Evolutionary conservation across 2,329 filamentous ascomycete genomes (phyloP), one percentile per base, ranked within the genome.

Genomic region (Samsoniella hepiali): DNA sequence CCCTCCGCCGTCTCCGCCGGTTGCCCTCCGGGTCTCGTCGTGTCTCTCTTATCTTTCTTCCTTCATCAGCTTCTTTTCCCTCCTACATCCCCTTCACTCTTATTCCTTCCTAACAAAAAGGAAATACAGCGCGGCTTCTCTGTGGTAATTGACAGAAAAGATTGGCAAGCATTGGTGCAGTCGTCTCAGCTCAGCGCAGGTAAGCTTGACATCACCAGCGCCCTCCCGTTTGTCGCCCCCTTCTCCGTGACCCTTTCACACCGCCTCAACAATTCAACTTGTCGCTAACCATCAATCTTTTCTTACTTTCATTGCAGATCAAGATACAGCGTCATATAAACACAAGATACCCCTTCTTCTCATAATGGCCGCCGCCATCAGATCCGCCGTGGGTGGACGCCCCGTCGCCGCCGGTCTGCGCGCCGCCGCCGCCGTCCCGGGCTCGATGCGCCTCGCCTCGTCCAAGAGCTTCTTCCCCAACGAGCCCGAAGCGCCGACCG

Each of bases 401-500:
- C 22, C 63, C 7, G 36, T 51, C 57, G 44, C 34, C 40, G 38
- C 50, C 31, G 55, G 42, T 34, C 22, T 60, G 36, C 55, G 50
- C 32, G 10, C 58, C 55, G 63, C 58, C 22, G 63, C 59, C 40
- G 53, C 68, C 60, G 67, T 67, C 45, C 66, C 68, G 29, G 65
- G 65, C 64, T 54, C 64, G 55, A 58, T 70, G 63, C 68, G 69
- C 55, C 67, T 72, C 65, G 71, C 73, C 65, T 72, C 74, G 49
- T 72, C 75, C 40, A 76, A 73, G 68, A 69, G 75, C 29, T 80
- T 82, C 68, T 75, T 79, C 66, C 69, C 75, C 45, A 77, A 77
- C 62, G 84, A 87, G 77, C 84, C 84, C 50, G 74, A 78, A 34
- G 79, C 72, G 32, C 84, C 84, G 34, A 71, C 78, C 3, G 72